Conservation (phyloP, 805 yeast species). For the Kazachstania martiniae region DNA sequence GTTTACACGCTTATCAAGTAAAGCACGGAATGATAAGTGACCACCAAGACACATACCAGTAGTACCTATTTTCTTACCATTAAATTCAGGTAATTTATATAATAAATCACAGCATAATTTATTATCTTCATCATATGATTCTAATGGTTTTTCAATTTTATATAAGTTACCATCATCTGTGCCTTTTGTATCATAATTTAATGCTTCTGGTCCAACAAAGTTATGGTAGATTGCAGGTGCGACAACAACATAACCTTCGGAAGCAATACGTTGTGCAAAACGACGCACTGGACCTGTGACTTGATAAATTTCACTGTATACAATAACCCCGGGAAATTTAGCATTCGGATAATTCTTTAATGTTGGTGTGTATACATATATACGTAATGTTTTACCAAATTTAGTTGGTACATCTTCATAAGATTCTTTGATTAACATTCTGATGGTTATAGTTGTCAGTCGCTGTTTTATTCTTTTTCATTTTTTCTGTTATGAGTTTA, state of each 20-base stretch:
- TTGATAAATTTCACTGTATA: slow-evolving; percentile 73
- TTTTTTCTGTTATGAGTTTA: background rate
- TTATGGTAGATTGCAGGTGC: slow-evolving; percentile 75
- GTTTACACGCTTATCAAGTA: slow-evolving; percentile 45
- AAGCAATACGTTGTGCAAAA: slow-evolving; percentile 68
- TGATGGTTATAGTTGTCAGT: too few relatives aligned
- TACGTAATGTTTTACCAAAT: slow-evolving; percentile 54
- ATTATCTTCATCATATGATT: slow-evolving; percentile 69
- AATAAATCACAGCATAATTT: slow-evolving; percentile 54
- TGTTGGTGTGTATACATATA: slow-evolving; percentile 56
- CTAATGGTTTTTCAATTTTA: slow-evolving; percentile 56
- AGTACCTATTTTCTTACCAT: slow-evolving; percentile 58
- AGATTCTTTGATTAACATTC: slow-evolving; percentile 65
- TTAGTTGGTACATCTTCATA: slow-evolving; percentile 56
- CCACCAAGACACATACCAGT: slow-evolving; percentile 88
- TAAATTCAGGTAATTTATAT: slow-evolving; percentile 46
- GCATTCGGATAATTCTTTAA: slow-evolving; percentile 67
- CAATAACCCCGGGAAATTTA: slow-evolving; percentile 71
- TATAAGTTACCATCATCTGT: slow-evolving; percentile 64
- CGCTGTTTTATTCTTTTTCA: background rate
- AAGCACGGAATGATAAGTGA: slow-evolving; percentile 63
- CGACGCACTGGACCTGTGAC: slow-evolving; percentile 74
- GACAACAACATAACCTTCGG: slow-evolving; percentile 70
- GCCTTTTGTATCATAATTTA: slow-evolving; percentile 61
- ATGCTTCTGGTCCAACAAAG: slow-evolving; percentile 50